Evolutionary conservation across 768 basidiomycete species (phyloP).

Genomic region (Fomitopsis serialis): DNA sequence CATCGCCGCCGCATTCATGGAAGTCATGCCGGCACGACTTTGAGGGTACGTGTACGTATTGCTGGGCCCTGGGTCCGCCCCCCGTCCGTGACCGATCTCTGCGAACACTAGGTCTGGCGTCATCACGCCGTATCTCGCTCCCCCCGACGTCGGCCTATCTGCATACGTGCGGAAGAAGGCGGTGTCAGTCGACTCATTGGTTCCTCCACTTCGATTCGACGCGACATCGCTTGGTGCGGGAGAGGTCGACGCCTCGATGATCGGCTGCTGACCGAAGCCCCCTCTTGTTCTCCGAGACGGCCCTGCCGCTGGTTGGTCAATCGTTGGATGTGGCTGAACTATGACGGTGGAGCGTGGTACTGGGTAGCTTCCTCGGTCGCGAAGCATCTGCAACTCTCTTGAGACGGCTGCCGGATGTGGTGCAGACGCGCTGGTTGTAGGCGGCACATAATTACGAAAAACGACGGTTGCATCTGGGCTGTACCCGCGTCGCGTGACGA

Average conservation of each 20-base stretch:
- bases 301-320: conserved; percentile 29
- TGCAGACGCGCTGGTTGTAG: not conserved
- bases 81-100: conserved; percentile 73
- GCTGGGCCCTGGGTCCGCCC: conserved; percentile 28
- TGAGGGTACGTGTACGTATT: conserved; percentile 9
- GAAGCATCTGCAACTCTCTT: conserved; percentile 16
- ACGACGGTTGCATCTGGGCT: not conserved
- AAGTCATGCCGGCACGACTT: conserved; percentile 3
- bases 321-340: conserved; percentile 14
- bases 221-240: conserved; percentile 58
- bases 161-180: conserved; percentile 61
- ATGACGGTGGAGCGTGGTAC: conserved; percentile 13
- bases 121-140: conserved; percentile 41
- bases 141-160: conserved; percentile 32
- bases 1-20: not conserved
- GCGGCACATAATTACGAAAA: not conserved
- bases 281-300: conserved; percentile 51
- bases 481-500: conserved; percentile 1
- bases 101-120: conserved; percentile 74
- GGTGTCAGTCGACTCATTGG: conserved; percentile 49
- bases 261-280: conserved; percentile 45
- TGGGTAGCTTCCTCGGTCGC: conserved; percentile 15
- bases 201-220: conserved; percentile 47
- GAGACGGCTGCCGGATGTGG: not conserved
- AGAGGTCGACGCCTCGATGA: conserved; percentile 56